Evolutionary conservation across 345 rosid species (phyloP), one percentile per base, ranked within the genome.

Genomic region (Dimocarpus longan): DNA sequence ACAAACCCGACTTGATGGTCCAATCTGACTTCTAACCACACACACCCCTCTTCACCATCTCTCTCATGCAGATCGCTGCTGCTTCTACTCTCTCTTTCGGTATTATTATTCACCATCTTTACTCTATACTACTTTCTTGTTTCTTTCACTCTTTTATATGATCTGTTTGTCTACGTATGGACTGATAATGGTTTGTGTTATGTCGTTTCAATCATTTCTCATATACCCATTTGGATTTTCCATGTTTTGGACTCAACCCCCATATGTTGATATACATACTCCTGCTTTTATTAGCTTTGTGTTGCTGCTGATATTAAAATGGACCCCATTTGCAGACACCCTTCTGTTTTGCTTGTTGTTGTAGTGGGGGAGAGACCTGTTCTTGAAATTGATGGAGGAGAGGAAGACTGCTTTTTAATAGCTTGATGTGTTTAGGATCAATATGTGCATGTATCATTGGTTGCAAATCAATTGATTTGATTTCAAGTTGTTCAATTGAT

Each of bases 41-140:
- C 48, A 19, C 1, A 46, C 74, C 0, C 68, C 63, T 82, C 78
- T n/a, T 39, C 43, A 66, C 67, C 12, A 10, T 62, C 73, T 73
- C 75, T 83, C 79, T 77, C 80, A 94, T 94, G 97, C 89, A 90
- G 95, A 88, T 93, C 88, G 87, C 91, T 0, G 91, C 89, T 75
- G 89, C 91, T 87, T 82, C 94, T 84, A 82, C 95, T 54, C 85
- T 89, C 81, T 72, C 89, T 70, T 71, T 89, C 32, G 92, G 96
- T 91, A 90, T 74, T 70, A 3, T 32, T 32, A 32, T 32, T 32
- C 37, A 32, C 37, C 37, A 32, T 32, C 37, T 32, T 3, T 32
- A 32, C 42, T 15, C 69, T 24, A 11, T 43, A 43, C 7, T 16
- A 18, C 18, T 50, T 16, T 43, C 15, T 11, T 54, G 2, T 57